Evolutionary conservation across 2,329 filamentous ascomycete species (phyloP).

Genomic region (Epichloe brachyelytri): DNA sequence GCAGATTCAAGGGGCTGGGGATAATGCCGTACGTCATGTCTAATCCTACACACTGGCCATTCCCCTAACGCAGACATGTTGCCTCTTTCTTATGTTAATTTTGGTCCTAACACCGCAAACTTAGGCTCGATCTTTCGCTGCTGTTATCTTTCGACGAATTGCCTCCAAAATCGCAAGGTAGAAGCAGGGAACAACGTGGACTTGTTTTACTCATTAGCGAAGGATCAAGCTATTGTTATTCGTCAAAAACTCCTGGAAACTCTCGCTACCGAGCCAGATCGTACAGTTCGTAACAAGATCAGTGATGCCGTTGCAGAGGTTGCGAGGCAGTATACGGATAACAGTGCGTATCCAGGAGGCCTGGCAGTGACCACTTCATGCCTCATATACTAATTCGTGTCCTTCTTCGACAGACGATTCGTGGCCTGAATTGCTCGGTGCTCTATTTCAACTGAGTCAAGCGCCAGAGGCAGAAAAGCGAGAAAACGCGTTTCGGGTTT

Average conservation of each 20-base stretch:
- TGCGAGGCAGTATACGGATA: slow-evolving; percentile 87
- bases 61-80: background rate
- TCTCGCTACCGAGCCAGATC: slow-evolving; percentile 58
- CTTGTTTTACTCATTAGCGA: slow-evolving; percentile 68
- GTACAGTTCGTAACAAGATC: slow-evolving; percentile 80
- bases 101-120: slow-evolving; percentile 22
- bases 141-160: slow-evolving; percentile 89
- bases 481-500: slow-evolving; percentile 89
- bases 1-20: slow-evolving; percentile 69
- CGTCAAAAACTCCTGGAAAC: slow-evolving; percentile 72
- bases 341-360: slow-evolving; percentile 44
- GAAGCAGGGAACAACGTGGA: slow-evolving; percentile 61
- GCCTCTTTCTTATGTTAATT: background rate
- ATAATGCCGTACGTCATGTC: slow-evolving; percentile 46
- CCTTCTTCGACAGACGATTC: slow-evolving; percentile 48
- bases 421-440: slow-evolving; percentile 81
- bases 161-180: slow-evolving; percentile 74
- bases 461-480: slow-evolving; percentile 71
- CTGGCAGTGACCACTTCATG: too few relatives aligned
- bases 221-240: slow-evolving; percentile 64
- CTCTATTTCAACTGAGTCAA: slow-evolving; percentile 83
- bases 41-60: background rate
- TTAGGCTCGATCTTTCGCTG: slow-evolving; percentile 72
- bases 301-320: slow-evolving; percentile 96
- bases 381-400: background rate